Percentiles rank a stretch among this genome's conserved stretches.
phyloP scores from a whole-genome alignment of 2,329 filamentous ascomycete genomes.

The Venturia asperata region DNA sequence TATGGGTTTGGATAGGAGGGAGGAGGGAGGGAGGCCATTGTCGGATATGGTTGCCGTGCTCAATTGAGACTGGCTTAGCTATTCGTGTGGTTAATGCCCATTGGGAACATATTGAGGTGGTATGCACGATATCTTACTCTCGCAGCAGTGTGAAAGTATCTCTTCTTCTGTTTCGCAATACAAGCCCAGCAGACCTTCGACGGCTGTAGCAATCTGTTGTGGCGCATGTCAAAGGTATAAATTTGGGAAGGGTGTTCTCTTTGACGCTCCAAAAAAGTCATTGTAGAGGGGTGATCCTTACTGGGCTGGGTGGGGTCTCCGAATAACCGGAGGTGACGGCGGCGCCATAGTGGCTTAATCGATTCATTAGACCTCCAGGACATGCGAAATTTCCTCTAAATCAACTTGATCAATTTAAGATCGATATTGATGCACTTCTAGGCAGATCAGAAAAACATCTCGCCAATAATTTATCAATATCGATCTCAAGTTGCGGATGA shows the following conservation, averaged over 20 bases:
- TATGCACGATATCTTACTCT: conserved; percentile 3
- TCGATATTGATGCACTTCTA: background rate
- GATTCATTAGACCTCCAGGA: no score
- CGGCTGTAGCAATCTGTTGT: conserved; percentile 10
- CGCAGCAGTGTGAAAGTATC: conserved; percentile 10
- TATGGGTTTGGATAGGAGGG: conserved; percentile 21
- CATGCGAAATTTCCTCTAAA: no score
- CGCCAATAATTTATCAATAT: no score
- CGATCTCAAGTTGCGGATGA: no score
- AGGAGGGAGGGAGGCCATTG: background rate
- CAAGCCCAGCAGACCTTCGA: conserved; percentile 19
- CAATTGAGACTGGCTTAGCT: conserved; percentile 5
- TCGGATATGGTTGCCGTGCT: background rate
- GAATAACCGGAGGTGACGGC: background rate
- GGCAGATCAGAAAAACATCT: no score
- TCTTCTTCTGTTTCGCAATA: conserved; percentile 11
- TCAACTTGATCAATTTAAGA: background rate
- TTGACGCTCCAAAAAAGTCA: background rate
- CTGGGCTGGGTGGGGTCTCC: background rate
- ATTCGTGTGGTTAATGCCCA: background rate
- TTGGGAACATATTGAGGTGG: background rate
- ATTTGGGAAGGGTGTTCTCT: background rate
- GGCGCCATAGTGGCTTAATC: no score
- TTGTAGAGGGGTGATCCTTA: background rate
- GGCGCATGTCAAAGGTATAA: conserved; percentile 12